Conservation (phyloP, 2,329 filamentous ascomycete species). For the Colletotrichum graminicola region DNA sequence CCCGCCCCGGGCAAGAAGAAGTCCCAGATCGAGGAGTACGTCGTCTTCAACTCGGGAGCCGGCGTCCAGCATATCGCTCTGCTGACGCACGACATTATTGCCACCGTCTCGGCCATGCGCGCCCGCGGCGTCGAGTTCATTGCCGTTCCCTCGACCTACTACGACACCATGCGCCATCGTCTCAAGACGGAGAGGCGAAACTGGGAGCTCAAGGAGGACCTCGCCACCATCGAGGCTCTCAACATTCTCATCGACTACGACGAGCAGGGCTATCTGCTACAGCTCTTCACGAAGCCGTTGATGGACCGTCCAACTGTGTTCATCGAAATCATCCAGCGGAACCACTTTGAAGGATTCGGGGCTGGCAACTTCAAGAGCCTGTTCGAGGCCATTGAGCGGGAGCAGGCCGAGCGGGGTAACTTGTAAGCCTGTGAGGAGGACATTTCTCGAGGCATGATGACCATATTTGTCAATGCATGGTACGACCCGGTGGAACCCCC, state of each 20-base stretch:
- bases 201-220: conserved; percentile 81
- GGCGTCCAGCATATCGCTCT: conserved; percentile 96
- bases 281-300: conserved; percentile 86
- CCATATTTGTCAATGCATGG: neutral
- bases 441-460: neutral
- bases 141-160: conserved; percentile 88
- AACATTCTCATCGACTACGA: conserved; percentile 97
- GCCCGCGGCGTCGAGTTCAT: conserved; percentile 96
- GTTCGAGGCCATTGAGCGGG: conserved; percentile 95
- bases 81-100: conserved; percentile 83
- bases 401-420: conserved; percentile 89
- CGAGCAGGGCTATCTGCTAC: conserved; percentile 85
- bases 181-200: conserved; percentile 72
- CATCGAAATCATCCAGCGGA: conserved; percentile 94
- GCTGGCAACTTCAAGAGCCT: conserved; percentile 96
- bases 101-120: conserved; percentile 80
- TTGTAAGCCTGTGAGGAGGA: conserved; percentile 54
- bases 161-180: conserved; percentile 79
- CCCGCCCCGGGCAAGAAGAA: conserved; percentile 90
- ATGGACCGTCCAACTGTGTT: conserved; percentile 97
- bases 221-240: conserved; percentile 79
- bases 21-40: conserved; percentile 93
- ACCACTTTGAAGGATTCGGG: conserved; percentile 91
- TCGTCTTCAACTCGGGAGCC: conserved; percentile 89
- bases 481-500: neutral